Percentiles rank a stretch among this genome's conserved stretches.
These are phyloP conservation scores for Cenchrus purpureus DNA, from an alignment of 176 grass and related monocot genomes.

Conservation along the genomic window DNA sequence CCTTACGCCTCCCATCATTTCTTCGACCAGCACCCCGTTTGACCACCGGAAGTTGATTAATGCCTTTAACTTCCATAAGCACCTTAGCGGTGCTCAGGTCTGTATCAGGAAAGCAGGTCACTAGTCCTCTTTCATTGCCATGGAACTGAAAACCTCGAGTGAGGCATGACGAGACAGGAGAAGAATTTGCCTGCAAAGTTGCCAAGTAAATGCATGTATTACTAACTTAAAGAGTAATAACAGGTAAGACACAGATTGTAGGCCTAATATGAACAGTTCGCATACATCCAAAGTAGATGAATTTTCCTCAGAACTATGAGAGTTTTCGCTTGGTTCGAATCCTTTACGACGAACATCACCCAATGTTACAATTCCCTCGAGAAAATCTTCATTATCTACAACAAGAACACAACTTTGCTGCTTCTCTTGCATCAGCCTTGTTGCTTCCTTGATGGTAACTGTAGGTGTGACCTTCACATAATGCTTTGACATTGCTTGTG, in stretches of 20 bases:
- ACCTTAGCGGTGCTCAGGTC: slow-evolving; percentile 95
- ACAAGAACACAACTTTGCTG: slow-evolving; percentile 94
- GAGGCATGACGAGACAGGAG: slow-evolving; percentile 72
- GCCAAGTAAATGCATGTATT: slow-evolving; percentile 37
- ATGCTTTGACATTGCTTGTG: slow-evolving; percentile 87
- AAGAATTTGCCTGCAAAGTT: slow-evolving; percentile 64
- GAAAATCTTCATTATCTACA: slow-evolving; percentile 91
- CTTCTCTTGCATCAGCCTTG: slow-evolving; percentile 81
- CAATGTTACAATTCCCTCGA: slow-evolving; percentile 88
- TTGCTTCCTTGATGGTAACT: slow-evolving; percentile 67
- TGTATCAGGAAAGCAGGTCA: slow-evolving; percentile 92
- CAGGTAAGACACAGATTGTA: slow-evolving; percentile 15
- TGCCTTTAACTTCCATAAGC: slow-evolving; percentile 97
- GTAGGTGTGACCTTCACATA: slow-evolving; percentile 69
- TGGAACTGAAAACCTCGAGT: slow-evolving; percentile 89
- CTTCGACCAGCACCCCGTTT: slow-evolving; percentile 69
- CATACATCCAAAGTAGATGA: slow-evolving; percentile 57
- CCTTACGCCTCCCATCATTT: slow-evolving; percentile 73
- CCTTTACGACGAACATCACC: slow-evolving; percentile 78
- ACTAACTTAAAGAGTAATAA: slow-evolving; percentile 20
- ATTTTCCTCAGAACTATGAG: slow-evolving; percentile 40
- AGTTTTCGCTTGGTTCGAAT: slow-evolving; percentile 54
- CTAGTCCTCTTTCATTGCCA: slow-evolving; percentile 80
- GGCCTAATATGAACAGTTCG: slow-evolving; percentile 2
- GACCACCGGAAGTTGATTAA: slow-evolving; percentile 96